Percentiles rank a stretch among this genome's conserved stretches.
Evolutionary conservation across 768 basidiomycete species (phyloP).

Genomic region (Rhizopogon rudus): DNA sequence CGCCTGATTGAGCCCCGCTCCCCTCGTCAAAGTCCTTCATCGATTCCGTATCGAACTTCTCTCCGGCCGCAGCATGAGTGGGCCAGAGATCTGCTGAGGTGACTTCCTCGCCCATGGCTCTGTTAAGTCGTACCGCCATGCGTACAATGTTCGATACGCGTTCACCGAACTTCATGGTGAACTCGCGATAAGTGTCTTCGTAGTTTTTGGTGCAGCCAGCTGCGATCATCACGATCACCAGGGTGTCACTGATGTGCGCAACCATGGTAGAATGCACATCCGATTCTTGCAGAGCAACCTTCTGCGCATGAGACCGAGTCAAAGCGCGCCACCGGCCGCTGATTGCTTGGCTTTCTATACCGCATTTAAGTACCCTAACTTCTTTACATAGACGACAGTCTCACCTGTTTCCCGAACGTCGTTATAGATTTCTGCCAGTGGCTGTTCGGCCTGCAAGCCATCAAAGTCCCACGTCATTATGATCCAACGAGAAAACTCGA

Average conservation of each 20-base stretch:
- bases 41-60: constrained; percentile 30
- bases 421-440: constrained; percentile 29
- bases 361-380: neutral
- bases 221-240: constrained; percentile 37
- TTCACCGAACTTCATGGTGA: constrained; percentile 30
- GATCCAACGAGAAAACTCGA: constrained; percentile 29
- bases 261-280: constrained; percentile 33
- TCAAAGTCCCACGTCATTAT: constrained; percentile 31
- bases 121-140: constrained; percentile 29
- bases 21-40: constrained; percentile 44
- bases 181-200: constrained; percentile 25
- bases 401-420: constrained; percentile 40
- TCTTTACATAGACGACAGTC: constrained; percentile 4
- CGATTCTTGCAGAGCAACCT: constrained; percentile 24
- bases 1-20: constrained; percentile 7
- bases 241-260: constrained; percentile 39
- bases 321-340: constrained; percentile 54
- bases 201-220: constrained; percentile 33
- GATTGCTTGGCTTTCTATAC: constrained; percentile 43
- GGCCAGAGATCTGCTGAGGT: constrained; percentile 54
- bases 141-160: constrained; percentile 30
- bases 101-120: constrained; percentile 54
- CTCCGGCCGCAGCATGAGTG: constrained; percentile 38
- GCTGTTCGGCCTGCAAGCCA: constrained; percentile 22
- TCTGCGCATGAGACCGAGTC: constrained; percentile 42